Conservation (phyloP, 2,329 filamentous ascomycete genomes). For the Pseudohalonectria lignicola region DNA sequence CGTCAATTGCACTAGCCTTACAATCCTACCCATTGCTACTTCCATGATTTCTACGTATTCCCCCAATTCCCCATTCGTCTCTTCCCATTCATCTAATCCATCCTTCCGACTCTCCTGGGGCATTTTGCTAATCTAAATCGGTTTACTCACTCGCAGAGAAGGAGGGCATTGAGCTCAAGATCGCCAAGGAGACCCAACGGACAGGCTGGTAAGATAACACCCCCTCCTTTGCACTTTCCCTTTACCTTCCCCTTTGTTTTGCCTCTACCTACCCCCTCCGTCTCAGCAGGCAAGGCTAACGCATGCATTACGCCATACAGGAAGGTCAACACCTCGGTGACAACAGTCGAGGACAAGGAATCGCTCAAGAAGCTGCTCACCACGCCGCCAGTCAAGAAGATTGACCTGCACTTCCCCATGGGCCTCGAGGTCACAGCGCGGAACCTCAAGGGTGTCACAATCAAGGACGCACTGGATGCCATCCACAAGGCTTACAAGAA, state of each 20-base stretch:
- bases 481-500: conserved; percentile 97
- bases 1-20: background rate
- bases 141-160: too few relatives aligned
- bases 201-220: conserved; percentile 63
- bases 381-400: conserved; percentile 79
- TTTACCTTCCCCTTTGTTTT: background rate
- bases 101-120: too few relatives aligned
- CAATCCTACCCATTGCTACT: background rate
- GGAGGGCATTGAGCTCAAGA: conserved; percentile 58
- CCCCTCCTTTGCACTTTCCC: conserved; percentile 3
- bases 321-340: conserved; percentile 86
- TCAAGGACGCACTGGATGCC: conserved; percentile 92
- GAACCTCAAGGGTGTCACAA: conserved; percentile 89
- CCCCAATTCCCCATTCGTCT: too few relatives aligned
- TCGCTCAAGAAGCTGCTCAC: conserved; percentile 73
- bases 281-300: background rate
- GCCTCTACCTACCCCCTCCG: background rate
- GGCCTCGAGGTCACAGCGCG: conserved; percentile 81
- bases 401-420: conserved; percentile 84
- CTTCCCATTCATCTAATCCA: too few relatives aligned
- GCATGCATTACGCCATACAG: conserved; percentile 29
- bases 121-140: too few relatives aligned
- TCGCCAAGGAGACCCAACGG: conserved; percentile 75
- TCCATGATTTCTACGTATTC: too few relatives aligned
- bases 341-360: conserved; percentile 70